A percentile compares a stretch with the other conserved stretches of the same genome.
These are phyloP conservation scores for Nitzschia putrida DNA, from an alignment of 108 stramenopile species.

Conservation along the genomic window DNA sequence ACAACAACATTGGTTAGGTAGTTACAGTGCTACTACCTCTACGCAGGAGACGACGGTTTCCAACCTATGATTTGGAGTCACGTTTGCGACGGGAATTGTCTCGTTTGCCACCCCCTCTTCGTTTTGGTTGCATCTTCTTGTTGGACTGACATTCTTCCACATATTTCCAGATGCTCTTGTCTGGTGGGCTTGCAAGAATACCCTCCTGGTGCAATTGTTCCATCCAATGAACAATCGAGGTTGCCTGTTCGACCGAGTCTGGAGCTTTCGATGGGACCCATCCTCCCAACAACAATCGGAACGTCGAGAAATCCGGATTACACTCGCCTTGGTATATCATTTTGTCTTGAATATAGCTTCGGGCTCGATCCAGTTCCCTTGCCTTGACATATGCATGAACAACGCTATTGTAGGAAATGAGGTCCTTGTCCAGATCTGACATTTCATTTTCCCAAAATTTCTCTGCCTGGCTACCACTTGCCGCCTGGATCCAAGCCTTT, in stretches of 20 bases:
- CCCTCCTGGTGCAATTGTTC: conserved; percentile 19
- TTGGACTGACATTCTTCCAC: conserved; percentile 1
- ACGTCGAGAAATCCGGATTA: conserved; percentile 27
- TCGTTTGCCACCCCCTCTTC: neutral
- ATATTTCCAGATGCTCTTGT: neutral
- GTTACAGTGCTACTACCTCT: too few relatives aligned
- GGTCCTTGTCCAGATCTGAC: neutral
- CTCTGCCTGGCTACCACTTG: conserved; percentile 15
- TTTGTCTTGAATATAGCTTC: conserved; percentile 12
- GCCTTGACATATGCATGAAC: conserved; percentile 26
- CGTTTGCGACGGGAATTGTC: neutral
- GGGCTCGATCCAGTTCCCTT: conserved; percentile 21
- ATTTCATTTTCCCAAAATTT: conserved; percentile 9
- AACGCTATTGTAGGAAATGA: conserved; percentile 32
- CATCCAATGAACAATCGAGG: conserved; percentile 20
- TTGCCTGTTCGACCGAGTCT: conserved; percentile 19
- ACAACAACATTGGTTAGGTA: too few relatives aligned
- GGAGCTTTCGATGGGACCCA: conserved; percentile 15
- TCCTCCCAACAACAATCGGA: conserved; percentile 23
- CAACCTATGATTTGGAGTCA: too few relatives aligned
- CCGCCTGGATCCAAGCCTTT: conserved; percentile 21
- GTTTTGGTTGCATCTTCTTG: neutral
- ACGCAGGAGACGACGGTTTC: too few relatives aligned
- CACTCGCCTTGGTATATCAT: neutral
- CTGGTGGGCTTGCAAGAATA: conserved; percentile 13